Evolutionary conservation across 2,329 filamentous ascomycete genomes (phyloP).

Genomic region (Ophiostoma angusticollis): DNA sequence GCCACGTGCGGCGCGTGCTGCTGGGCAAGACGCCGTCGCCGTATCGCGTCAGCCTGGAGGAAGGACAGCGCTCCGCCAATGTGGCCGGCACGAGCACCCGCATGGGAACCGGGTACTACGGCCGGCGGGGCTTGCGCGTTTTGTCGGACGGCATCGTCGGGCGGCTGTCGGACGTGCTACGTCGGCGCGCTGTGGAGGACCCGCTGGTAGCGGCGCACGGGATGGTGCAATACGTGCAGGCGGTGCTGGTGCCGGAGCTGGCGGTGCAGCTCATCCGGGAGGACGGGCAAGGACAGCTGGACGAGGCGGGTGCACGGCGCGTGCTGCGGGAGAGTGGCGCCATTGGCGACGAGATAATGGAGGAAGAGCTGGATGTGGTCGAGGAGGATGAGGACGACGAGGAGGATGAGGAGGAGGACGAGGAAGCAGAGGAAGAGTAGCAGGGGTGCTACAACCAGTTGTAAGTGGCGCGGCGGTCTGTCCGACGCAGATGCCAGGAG

Average conservation of each 20-base stretch:
- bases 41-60: conserved; percentile 41
- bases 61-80: conserved; percentile 9
- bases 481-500: no score
- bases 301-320: conserved; percentile 31
- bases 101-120: conserved; percentile 75
- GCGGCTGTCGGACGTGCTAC: conserved; percentile 46
- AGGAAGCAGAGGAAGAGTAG: conserved; percentile 2
- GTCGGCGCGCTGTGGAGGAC: conserved; percentile 50
- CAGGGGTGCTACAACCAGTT: not conserved
- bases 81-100: conserved; percentile 36
- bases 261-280: conserved; percentile 42
- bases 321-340: conserved; percentile 55
- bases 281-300: conserved; percentile 20
- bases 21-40: conserved; percentile 40
- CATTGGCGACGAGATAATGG: conserved; percentile 53
- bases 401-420: conserved; percentile 6
- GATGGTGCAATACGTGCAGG: conserved; percentile 56
- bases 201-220: conserved; percentile 53
- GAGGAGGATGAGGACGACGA: conserved; percentile 10
- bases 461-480: no score
- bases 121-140: conserved; percentile 54
- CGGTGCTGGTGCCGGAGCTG: conserved; percentile 64
- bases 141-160: conserved; percentile 60
- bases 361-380: conserved; percentile 50
- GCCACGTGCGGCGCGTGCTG: conserved; percentile 45